A percentile compares a stretch with the other conserved stretches of the same genome.
phyloP scores from a whole-genome alignment of 2,329 filamentous ascomycete species.

The Aureobasidium sp. region DNA sequence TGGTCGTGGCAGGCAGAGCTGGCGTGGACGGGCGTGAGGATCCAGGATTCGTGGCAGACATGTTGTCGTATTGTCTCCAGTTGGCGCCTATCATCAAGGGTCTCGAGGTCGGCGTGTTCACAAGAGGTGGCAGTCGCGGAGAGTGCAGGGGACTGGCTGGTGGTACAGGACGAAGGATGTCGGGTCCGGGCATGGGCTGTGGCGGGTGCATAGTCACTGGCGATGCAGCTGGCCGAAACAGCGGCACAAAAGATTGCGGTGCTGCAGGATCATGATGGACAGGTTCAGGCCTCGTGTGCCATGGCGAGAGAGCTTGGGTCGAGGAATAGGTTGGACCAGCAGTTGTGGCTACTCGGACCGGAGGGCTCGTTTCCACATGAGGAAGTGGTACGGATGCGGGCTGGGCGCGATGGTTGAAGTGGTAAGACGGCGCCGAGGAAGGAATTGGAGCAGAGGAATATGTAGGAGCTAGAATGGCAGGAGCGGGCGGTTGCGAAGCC shows the following conservation, averaged over 20 bases:
- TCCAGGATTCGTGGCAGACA: neutral
- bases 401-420: neutral
- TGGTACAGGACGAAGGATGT: neutral
- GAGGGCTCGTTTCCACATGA: neutral
- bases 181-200: neutral
- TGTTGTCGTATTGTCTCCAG: neutral
- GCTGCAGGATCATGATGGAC: neutral
- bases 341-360: neutral
- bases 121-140: neutral
- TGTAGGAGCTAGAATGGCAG: neutral
- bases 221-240: constrained; percentile 2
- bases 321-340: neutral
- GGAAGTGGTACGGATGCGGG: neutral
- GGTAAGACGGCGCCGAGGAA: neutral
- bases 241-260: neutral
- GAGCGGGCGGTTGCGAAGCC: neutral
- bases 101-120: neutral
- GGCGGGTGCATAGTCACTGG: neutral
- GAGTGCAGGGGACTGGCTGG: neutral
- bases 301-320: neutral
- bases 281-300: neutral
- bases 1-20: neutral
- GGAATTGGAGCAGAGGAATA: neutral
- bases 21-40: neutral
- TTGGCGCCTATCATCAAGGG: neutral